A percentile compares a stretch with the other conserved stretches of the same genome.
These are phyloP conservation scores for Glomus cerebriforme DNA, from an alignment of 192 early-diverging fungal species.

Conservation along the genomic window DNA sequence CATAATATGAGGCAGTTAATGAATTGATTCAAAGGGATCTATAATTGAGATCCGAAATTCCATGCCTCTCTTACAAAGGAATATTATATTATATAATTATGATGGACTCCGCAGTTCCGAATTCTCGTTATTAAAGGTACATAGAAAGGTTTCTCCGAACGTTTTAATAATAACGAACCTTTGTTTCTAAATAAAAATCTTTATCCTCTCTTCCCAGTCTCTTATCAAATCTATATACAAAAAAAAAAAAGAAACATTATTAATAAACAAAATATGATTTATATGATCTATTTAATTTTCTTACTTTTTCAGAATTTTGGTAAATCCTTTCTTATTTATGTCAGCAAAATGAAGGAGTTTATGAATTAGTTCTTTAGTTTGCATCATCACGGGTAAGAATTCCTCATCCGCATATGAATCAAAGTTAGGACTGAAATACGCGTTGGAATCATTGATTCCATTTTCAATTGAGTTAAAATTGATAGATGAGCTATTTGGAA, in stretches of 20 bases:
- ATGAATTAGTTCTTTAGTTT: slow-evolving; percentile 48
- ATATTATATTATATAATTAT: neutral
- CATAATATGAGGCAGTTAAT: neutral
- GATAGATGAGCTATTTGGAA: slow-evolving; percentile 2
- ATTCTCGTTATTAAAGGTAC: neutral
- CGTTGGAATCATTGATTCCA: neutral
- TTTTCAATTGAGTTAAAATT: neutral
- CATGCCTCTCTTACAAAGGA: neutral
- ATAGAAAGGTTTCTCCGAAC: neutral
- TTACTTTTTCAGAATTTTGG: slow-evolving; percentile 67
- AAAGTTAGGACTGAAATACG: slow-evolving; percentile 11
- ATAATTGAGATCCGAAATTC: neutral
- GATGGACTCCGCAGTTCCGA: too few relatives aligned
- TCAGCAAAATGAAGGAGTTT: slow-evolving; percentile 56
- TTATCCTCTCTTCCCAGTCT: neutral
- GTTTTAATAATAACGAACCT: neutral
- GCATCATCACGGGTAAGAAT: slow-evolving; percentile 45
- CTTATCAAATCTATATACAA: slow-evolving; percentile 21
- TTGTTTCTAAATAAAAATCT: neutral
- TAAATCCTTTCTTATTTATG: slow-evolving; percentile 51
- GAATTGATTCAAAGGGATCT: neutral
- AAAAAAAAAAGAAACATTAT: neutral
- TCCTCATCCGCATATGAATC: slow-evolving; percentile 40
- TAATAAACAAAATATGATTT: neutral
- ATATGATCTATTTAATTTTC: neutral